Base-by-base conservation (phyloP, 148 eudicot genomes). In the Heliosperma pusillum region DNA sequence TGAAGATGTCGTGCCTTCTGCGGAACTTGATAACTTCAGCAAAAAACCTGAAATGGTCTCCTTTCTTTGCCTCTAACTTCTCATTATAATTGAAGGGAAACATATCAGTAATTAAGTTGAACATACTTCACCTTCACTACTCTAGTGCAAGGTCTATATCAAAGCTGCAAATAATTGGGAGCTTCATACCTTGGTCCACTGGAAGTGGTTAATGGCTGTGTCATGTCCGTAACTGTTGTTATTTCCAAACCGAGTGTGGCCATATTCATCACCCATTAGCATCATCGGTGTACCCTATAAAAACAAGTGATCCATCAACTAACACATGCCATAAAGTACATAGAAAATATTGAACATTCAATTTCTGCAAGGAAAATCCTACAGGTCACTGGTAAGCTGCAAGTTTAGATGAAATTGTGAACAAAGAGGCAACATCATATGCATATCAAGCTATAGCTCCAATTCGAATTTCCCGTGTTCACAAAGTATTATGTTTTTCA, bases 181-280 rank as follows among this genome's bases (percentile, higher is more conserved):
- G 57, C 77, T 76, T 70, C 64, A 83, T 84, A 95, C 99, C 88
- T 88, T 91, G 64, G 63, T 79, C 99, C 99, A 95, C 82, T 92
- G 99, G 82, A 95, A 95, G 84, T 95, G 78, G 83, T 95, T 95
- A 58, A 95, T 80, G 58, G 87, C 81, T 76, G 71, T 84, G 78
- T 95, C 99, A 82, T 95, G 99, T 65, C 99, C 99, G 74, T 95
- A 95, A 68, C 94, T 95, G 77, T 95, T 95, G 82, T 95, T 95
- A 74, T 95, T 95, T 80, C 99, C 99, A 78, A 85, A 85, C 68
- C 99, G 92, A 25, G 97, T 95, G 85, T 95, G 99, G 21, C 85
- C 99, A 79, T 95, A 95, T 61, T 95, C 99, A 83, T 95, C 99
- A 30, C 99, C 99, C 99, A 95, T 92, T 61, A 95, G 89, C 97